These are phyloP conservation scores for Trypanosoma avium DNA, from an alignment of 208 protist species.

Conservation along the genomic window DNA sequence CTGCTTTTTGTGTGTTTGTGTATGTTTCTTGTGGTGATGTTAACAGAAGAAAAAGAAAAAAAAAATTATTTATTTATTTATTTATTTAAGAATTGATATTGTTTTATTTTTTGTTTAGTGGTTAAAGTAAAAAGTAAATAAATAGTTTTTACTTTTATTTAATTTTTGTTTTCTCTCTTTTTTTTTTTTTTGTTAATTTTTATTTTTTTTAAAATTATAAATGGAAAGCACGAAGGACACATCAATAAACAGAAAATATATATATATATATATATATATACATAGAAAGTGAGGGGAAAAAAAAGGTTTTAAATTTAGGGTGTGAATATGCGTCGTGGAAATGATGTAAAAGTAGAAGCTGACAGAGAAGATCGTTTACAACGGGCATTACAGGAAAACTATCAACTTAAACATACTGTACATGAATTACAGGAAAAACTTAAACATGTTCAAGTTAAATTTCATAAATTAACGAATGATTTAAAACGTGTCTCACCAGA, in stretches of 20 bases:
- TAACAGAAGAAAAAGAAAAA: too few species aligned
- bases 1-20: too few species aligned
- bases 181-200: not conserved
- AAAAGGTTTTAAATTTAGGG: not conserved
- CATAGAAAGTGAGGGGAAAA: not conserved
- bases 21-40: too few species aligned
- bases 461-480: conserved; percentile 65
- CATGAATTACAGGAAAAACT: conserved; percentile 68
- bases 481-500: conserved; percentile 31
- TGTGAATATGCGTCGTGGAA: conserved; percentile 6
- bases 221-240: not conserved
- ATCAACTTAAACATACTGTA: conserved; percentile 52
- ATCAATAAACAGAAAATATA: not conserved
- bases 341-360: conserved; percentile 18
- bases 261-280: not conserved
- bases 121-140: too few species aligned
- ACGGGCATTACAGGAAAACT: conserved; percentile 67
- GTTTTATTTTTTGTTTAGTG: too few species aligned
- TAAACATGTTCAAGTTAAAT: conserved; percentile 67
- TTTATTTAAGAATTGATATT: too few species aligned
- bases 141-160: not conserved
- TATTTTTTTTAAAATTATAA: too few species aligned
- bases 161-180: not conserved
- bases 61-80: too few species aligned
- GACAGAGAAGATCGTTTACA: conserved; percentile 65